Percentiles rank a stretch among this genome's conserved stretches.
Evolutionary conservation across 2,329 filamentous ascomycete genomes (phyloP).

Genomic region (Aschersonia sp.): DNA sequence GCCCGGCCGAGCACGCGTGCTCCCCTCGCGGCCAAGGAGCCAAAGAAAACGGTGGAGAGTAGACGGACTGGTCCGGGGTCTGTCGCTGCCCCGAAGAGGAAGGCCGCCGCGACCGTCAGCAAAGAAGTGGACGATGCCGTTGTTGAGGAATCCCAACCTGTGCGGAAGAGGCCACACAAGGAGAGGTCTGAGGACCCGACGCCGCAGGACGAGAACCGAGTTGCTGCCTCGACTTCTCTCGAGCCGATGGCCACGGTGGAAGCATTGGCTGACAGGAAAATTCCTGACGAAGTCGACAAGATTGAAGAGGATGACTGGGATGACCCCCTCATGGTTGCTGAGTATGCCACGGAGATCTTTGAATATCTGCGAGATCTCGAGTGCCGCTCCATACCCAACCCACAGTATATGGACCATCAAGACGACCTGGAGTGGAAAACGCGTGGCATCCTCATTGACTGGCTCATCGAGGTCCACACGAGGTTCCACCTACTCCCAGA

Average conservation of each 20-base stretch:
- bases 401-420: constrained; percentile 89
- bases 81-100: constrained; percentile 56
- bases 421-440: constrained; percentile 97
- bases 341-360: constrained; percentile 95
- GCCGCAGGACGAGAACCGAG: not conserved
- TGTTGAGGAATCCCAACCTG: constrained; percentile 52
- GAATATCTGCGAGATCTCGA: constrained; percentile 88
- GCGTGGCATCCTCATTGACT: constrained; percentile 91
- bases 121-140: constrained; percentile 41
- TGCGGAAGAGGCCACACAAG: constrained; percentile 48
- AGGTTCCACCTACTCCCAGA: constrained; percentile 92
- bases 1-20: constrained; percentile 43
- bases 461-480: constrained; percentile 96
- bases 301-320: constrained; percentile 78
- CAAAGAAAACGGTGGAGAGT: constrained; percentile 46
- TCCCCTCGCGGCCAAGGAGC: constrained; percentile 49
- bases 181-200: not conserved
- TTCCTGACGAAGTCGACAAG: not conserved
- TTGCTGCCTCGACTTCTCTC: constrained; percentile 9
- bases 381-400: constrained; percentile 64
- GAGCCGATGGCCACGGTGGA: constrained; percentile 12
- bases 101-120: constrained; percentile 31
- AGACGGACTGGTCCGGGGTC: constrained; percentile 64
- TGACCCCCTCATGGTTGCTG: constrained; percentile 93
- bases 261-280: not conserved